A percentile compares a stretch with the other conserved stretches of the same genome.
These are phyloP conservation scores for Borovskyia barvae DNA, from an alignment of 208 protist species.

Conservation along the genomic window DNA sequence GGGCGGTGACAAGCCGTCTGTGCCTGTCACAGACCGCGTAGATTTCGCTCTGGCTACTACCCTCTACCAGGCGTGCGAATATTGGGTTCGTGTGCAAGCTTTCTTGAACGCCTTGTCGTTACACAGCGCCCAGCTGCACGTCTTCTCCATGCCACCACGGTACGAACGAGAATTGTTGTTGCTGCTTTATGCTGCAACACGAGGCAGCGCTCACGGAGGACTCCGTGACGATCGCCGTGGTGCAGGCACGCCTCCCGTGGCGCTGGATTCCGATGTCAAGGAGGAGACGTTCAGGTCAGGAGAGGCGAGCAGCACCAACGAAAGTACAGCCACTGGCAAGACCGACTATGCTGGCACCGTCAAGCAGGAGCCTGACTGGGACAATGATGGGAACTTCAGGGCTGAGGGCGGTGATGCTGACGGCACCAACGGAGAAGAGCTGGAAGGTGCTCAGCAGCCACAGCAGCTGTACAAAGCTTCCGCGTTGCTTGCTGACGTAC, in stretches of 20 bases:
- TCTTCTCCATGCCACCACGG: slow-evolving; percentile 49
- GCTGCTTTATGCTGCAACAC: slow-evolving; percentile 43
- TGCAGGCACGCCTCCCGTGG: too few relatives aligned
- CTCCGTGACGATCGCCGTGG: too few relatives aligned
- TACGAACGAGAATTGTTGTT: slow-evolving; percentile 77
- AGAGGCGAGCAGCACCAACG: neutral
- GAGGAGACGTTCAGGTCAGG: too few relatives aligned
- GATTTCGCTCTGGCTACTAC: slow-evolving; percentile 29
- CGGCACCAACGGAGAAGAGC: neutral
- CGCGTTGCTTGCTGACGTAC: slow-evolving; percentile 33
- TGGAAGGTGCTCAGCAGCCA: neutral
- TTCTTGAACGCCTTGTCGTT: slow-evolving; percentile 67
- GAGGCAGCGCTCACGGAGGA: neutral
- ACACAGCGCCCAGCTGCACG: slow-evolving; percentile 57
- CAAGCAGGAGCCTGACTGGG: slow-evolving; percentile 26
- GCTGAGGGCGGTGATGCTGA: slow-evolving; percentile 8
- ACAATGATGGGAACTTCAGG: slow-evolving; percentile 3
- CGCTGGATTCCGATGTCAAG: too few relatives aligned
- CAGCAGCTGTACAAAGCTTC: slow-evolving; percentile 24
- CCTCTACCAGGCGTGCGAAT: slow-evolving; percentile 56
- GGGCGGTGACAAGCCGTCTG: neutral
- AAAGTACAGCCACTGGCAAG: too few relatives aligned
- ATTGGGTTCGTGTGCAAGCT: slow-evolving; percentile 66
- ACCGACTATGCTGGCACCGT: neutral
- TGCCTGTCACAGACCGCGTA: neutral